Evolutionary conservation across 2,329 filamentous ascomycete species (phyloP).

Genomic region (Nothopassalora personata): DNA sequence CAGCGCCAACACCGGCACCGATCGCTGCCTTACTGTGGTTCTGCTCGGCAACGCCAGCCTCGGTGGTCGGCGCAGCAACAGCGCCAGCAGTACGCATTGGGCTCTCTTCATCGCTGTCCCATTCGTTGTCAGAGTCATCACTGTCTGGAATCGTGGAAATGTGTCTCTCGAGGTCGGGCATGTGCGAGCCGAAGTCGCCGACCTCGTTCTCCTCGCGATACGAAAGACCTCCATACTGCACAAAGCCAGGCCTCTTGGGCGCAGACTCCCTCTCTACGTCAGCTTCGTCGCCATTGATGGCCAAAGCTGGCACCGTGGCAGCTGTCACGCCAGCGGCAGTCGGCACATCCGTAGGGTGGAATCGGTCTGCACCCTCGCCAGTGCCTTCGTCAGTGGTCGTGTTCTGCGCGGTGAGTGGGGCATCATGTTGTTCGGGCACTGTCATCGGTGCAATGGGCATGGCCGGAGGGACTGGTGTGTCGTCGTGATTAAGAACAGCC

Average conservation of each 20-base stretch:
- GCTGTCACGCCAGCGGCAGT: neutral
- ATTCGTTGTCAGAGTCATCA: slow-evolving; percentile 16
- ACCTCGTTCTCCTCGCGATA: neutral
- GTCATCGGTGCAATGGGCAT: slow-evolving; percentile 1
- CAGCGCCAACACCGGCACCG: neutral
- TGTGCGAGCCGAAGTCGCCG: slow-evolving; percentile 1
- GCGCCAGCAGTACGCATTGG: neutral
- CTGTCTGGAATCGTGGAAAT: slow-evolving; percentile 29
- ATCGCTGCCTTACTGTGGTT: neutral
- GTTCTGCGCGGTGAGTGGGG: neutral
- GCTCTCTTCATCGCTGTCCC: slow-evolving; percentile 13
- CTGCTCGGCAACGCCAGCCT: neutral
- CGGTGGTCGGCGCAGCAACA: neutral
- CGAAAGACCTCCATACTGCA: slow-evolving; percentile 10
- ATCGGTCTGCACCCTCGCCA: neutral
- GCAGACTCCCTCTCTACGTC: neutral
- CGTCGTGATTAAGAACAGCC: neutral
- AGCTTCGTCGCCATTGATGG: slow-evolving; percentile 3
- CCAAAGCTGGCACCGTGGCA: slow-evolving; percentile 4
- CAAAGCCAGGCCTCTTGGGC: slow-evolving; percentile 11
- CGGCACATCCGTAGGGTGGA: slow-evolving; percentile 1
- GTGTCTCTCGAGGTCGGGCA: slow-evolving; percentile 30
- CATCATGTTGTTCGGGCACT: neutral
- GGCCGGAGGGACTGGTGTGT: neutral
- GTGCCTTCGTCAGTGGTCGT: neutral